Conservation (phyloP, 345 rosid species). For the Gossypium arboreum region DNA sequence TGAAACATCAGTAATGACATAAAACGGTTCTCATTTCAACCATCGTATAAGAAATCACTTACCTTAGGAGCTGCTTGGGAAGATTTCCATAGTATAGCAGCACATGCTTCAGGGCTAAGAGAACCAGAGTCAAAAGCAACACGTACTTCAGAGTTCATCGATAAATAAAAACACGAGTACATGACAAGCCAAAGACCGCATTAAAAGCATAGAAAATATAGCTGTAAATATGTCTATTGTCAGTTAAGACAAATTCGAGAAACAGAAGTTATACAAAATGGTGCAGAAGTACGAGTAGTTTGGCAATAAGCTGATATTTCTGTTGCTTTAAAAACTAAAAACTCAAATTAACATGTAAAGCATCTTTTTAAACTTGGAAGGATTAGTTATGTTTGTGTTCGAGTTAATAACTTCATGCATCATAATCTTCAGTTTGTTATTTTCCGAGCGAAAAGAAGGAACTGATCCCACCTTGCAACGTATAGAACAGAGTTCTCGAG, state of each 20-base stretch:
- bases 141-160: background rate
- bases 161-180: background rate
- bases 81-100: conserved; percentile 88
- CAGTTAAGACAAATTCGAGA: background rate
- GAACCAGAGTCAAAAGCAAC: conserved; percentile 13
- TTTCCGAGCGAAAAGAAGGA: background rate
- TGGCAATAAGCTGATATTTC: background rate
- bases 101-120: conserved; percentile 92
- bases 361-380: background rate
- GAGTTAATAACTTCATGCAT: background rate
- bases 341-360: conserved; percentile 3
- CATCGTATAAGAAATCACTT: conserved; percentile 10
- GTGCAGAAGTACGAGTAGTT: background rate
- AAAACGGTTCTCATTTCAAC: conserved; percentile 11
- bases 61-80: conserved; percentile 94
- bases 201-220: background rate
- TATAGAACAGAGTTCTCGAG: conserved; percentile 94
- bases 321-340: background rate
- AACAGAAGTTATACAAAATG: background rate
- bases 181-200: background rate
- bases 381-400: background rate
- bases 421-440: background rate
- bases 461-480: conserved; percentile 74
- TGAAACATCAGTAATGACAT: conserved; percentile 15
- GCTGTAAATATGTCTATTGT: background rate